These are phyloP conservation scores for Russula vinacea DNA, from an alignment of 768 basidiomycete species.

Conservation along the genomic window DNA sequence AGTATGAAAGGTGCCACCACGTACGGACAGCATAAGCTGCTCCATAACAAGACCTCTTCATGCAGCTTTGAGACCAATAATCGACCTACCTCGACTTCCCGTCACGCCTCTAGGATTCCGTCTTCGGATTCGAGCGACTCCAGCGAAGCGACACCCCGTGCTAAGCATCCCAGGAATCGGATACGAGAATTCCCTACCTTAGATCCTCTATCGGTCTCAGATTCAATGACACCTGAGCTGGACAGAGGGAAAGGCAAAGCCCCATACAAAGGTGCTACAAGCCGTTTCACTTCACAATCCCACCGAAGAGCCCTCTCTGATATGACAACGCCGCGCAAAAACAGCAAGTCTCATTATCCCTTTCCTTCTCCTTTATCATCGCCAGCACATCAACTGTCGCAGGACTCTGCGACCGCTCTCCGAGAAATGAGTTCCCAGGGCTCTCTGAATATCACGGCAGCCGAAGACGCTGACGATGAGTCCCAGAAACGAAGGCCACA, in stretches of 20 bases:
- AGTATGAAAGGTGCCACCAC: neutral
- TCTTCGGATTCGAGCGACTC: conserved; percentile 8
- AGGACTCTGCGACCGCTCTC: neutral
- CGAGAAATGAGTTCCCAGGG: conserved; percentile 3
- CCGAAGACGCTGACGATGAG: conserved; percentile 18
- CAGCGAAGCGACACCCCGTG: conserved; percentile 22
- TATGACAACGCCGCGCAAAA: conserved; percentile 7
- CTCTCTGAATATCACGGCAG: neutral
- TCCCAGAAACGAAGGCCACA: conserved; percentile 5
- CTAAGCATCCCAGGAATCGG: conserved; percentile 1
- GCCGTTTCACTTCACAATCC: neutral
- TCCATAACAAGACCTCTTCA: conserved; percentile 4
- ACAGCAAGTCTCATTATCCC: conserved; percentile 21
- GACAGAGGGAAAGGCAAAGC: conserved; percentile 1
- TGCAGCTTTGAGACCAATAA: neutral
- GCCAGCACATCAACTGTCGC: conserved; percentile 7
- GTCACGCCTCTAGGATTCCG: neutral
- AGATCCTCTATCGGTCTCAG: conserved; percentile 17
- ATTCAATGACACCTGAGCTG: neutral
- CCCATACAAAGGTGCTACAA: neutral
- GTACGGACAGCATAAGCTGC: neutral
- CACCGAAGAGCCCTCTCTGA: neutral
- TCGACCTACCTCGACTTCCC: neutral
- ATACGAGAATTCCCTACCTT: conserved; percentile 12
- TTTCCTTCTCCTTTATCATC: conserved; percentile 28